Conservation (phyloP, 805 yeast species). For the Maudiozyma barnettii region DNA sequence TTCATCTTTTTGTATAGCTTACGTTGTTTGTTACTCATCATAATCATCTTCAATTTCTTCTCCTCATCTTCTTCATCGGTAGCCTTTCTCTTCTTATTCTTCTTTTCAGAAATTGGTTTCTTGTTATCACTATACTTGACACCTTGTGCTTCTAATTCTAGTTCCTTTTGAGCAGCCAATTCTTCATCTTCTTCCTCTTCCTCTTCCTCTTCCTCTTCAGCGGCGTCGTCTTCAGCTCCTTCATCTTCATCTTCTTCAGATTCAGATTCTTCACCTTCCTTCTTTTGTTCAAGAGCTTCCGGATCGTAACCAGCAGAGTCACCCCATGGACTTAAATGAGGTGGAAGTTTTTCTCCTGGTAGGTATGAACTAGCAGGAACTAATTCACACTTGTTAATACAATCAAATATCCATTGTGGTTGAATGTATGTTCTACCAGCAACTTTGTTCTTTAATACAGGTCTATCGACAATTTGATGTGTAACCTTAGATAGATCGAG, state of each 20-base stretch:
- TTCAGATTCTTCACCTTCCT: constrained; percentile 34
- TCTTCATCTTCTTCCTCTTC: constrained; percentile 50
- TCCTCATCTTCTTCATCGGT: constrained; percentile 55
- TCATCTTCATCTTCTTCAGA: constrained; percentile 36
- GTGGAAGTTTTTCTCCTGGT: constrained; percentile 92
- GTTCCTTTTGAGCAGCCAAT: constrained; percentile 61
- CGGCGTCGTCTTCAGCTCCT: constrained; percentile 41
- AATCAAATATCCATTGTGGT: constrained; percentile 97
- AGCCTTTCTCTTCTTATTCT: constrained; percentile 32
- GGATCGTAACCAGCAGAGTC: constrained; percentile 90
- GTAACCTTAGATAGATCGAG: constrained; percentile 65
- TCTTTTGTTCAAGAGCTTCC: constrained; percentile 38
- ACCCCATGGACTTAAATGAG: constrained; percentile 98
- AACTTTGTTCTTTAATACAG: constrained; percentile 63
- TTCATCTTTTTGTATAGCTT: constrained; percentile 92
- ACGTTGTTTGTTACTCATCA: constrained; percentile 97
- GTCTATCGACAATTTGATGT: constrained; percentile 92
- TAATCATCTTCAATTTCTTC: constrained; percentile 84
- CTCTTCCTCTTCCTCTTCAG: constrained; percentile 38
- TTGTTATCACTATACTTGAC: constrained; percentile 57
- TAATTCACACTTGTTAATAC: constrained; percentile 66
- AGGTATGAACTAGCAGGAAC: constrained; percentile 74
- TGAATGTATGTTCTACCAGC: constrained; percentile 91
- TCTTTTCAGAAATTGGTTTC: constrained; percentile 28
- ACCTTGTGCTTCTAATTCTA: constrained; percentile 87